These are phyloP conservation scores for Chrysosporium queenslandicum DNA, from an alignment of 2,329 filamentous ascomycete genomes.

Conservation along the genomic window DNA sequence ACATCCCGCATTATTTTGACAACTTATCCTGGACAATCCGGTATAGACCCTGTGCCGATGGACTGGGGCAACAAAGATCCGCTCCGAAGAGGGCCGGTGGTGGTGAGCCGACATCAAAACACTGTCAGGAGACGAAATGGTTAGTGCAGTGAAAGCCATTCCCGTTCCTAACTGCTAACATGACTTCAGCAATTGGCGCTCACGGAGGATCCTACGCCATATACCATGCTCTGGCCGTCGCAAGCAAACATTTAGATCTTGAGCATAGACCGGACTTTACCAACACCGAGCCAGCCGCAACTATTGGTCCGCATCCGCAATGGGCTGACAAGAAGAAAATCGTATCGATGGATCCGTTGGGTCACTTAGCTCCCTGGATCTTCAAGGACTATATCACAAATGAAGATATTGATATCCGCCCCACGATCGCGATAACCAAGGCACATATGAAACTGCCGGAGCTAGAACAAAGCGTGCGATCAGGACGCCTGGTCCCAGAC, in stretches of 20 bases:
- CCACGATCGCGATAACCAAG: slow-evolving; percentile 83
- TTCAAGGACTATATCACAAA: slow-evolving; percentile 69
- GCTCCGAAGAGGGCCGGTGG: slow-evolving; percentile 67
- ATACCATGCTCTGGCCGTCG: slow-evolving; percentile 87
- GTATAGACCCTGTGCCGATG: slow-evolving; percentile 82
- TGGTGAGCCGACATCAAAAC: slow-evolving; percentile 65
- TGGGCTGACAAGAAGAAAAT: slow-evolving; percentile 91
- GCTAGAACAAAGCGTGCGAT: slow-evolving; percentile 74
- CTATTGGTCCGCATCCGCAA: slow-evolving; percentile 78
- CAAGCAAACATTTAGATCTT: slow-evolving; percentile 74
- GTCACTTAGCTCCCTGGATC: slow-evolving; percentile 75
- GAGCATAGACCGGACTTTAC: slow-evolving; percentile 71
- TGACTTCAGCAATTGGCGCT: slow-evolving; percentile 49
- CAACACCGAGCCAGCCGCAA: slow-evolving; percentile 84
- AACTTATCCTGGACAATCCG: slow-evolving; percentile 88
- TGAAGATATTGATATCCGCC: slow-evolving; percentile 70
- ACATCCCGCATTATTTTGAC: slow-evolving; percentile 58
- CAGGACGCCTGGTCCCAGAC: slow-evolving; percentile 65
- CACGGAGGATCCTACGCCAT: slow-evolving; percentile 91
- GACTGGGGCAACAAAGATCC: slow-evolving; percentile 77
- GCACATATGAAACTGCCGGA: slow-evolving; percentile 97
- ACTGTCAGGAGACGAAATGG: slow-evolving; percentile 75
- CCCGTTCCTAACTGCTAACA: neutral
- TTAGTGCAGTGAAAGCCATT: slow-evolving; percentile 32
- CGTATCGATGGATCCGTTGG: slow-evolving; percentile 91